Evolutionary conservation across 768 basidiomycete genomes (phyloP).

Genomic region (button mushroom (Agaricus bisporus)): DNA sequence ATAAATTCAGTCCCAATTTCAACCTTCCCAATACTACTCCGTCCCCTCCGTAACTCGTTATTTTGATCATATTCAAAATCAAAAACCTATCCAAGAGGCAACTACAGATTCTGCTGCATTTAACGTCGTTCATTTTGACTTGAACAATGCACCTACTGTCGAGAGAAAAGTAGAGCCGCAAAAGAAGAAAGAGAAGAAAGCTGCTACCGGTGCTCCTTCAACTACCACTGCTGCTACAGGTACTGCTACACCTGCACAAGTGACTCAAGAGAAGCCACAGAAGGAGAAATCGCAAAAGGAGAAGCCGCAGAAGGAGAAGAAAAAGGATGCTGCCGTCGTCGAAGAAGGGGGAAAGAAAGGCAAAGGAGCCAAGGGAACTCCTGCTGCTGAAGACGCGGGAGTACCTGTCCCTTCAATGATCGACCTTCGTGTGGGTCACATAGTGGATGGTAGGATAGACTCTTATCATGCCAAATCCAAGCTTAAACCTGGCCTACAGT

Average conservation of each 20-base stretch:
- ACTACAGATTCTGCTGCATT: slow-evolving; percentile 48
- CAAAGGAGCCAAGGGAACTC: slow-evolving; percentile 34
- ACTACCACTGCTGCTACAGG: slow-evolving; percentile 15
- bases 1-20: slow-evolving; percentile 53
- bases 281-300: slow-evolving; percentile 53
- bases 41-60: slow-evolving; percentile 85
- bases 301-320: slow-evolving; percentile 48
- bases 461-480: background rate
- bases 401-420: slow-evolving; percentile 94
- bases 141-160: slow-evolving; percentile 66
- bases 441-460: slow-evolving; percentile 69
- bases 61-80: slow-evolving; percentile 89
- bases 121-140: slow-evolving; percentile 57
- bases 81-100: slow-evolving; percentile 52
- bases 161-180: slow-evolving; percentile 67
- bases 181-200: slow-evolving; percentile 72
- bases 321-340: slow-evolving; percentile 25
- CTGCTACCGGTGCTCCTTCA: slow-evolving; percentile 17
- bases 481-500: slow-evolving; percentile 40
- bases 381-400: slow-evolving; percentile 58
- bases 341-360: slow-evolving; percentile 33
- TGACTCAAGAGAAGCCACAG: slow-evolving; percentile 25
- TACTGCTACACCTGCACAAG: slow-evolving; percentile 15
- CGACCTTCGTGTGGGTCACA: slow-evolving; percentile 90
- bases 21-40: slow-evolving; percentile 68